Conservation (phyloP, 768 basidiomycete genomes). For the Hypholoma fasciculare region DNA sequence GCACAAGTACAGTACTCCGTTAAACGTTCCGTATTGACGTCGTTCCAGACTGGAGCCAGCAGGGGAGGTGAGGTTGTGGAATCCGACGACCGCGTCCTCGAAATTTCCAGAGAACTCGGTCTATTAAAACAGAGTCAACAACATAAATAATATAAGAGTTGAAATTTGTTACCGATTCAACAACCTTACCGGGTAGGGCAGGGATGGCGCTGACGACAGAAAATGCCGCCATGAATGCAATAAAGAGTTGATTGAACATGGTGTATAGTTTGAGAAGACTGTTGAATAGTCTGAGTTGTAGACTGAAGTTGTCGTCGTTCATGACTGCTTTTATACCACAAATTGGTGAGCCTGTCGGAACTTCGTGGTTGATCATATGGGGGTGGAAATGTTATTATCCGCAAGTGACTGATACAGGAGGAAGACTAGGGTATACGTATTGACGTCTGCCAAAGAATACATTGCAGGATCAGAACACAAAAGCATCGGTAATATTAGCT, state of each 20-base stretch:
- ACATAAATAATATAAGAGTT: not conserved
- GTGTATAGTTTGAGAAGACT: no score
- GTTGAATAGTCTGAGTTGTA: no score
- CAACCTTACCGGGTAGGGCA: not conserved
- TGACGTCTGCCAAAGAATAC: no score
- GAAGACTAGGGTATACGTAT: no score
- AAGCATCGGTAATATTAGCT: no score
- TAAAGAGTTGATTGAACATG: not conserved
- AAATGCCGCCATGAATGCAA: not conserved
- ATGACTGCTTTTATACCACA: no score
- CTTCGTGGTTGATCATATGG: no score
- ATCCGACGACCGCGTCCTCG: not conserved
- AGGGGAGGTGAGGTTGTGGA: not conserved
- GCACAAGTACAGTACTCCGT: not conserved
- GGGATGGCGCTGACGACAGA: not conserved
- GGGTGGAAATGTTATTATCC: no score
- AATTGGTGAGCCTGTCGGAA: no score
- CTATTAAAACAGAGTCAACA: not conserved
- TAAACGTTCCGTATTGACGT: not conserved
- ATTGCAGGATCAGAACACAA: no score
- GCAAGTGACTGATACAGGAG: no score
- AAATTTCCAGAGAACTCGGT: not conserved
- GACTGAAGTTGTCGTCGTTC: no score
- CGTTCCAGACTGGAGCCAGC: not conserved
- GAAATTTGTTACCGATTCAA: not conserved